Percentiles rank a stretch among this genome's conserved stretches.
These are phyloP conservation scores for Betula pendula DNA, from an alignment of 306 rosid genomes.

Conservation along the genomic window DNA sequence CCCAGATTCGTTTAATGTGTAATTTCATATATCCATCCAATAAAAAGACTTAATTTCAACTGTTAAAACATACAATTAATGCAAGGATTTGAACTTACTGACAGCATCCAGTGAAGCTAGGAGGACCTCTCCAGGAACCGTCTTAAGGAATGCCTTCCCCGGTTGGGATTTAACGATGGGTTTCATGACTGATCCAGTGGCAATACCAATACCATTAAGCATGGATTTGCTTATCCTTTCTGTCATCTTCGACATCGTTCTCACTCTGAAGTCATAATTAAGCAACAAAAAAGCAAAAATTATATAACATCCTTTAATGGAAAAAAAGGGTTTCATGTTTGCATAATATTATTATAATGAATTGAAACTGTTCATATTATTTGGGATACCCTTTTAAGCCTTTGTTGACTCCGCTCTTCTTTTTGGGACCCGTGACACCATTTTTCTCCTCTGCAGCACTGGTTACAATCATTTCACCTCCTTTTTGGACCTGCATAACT, in stretches of 20 bases:
- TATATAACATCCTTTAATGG: background rate
- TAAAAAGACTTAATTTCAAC: no score
- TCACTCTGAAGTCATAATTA: slow-evolving; percentile 48
- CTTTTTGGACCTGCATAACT: slow-evolving; percentile 66
- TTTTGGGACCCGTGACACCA: slow-evolving; percentile 21
- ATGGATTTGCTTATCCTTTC: slow-evolving; percentile 78
- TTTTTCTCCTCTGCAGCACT: slow-evolving; percentile 35
- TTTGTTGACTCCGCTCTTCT: slow-evolving; percentile 49
- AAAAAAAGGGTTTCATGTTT: no score
- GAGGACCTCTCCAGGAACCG: slow-evolving; percentile 90
- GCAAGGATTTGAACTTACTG: slow-evolving; percentile 74
- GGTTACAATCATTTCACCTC: slow-evolving; percentile 75
- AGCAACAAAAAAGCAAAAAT: slow-evolving; percentile 5
- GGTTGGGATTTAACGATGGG: slow-evolving; percentile 72
- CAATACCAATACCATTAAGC: slow-evolving; percentile 82
- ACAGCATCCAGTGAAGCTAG: slow-evolving; percentile 94
- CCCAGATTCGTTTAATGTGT: no score
- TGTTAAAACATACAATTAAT: no score
- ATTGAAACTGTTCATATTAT: background rate
- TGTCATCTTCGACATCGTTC: slow-evolving; percentile 76
- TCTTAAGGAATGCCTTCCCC: slow-evolving; percentile 70
- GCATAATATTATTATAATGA: background rate
- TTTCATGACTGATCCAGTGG: slow-evolving; percentile 65
- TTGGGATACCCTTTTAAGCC: slow-evolving; percentile 70
- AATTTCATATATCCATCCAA: no score